These are phyloP conservation scores for Chlorella sorokiniana DNA, from an alignment of 139 green algal genomes.

Conservation along the genomic window DNA sequence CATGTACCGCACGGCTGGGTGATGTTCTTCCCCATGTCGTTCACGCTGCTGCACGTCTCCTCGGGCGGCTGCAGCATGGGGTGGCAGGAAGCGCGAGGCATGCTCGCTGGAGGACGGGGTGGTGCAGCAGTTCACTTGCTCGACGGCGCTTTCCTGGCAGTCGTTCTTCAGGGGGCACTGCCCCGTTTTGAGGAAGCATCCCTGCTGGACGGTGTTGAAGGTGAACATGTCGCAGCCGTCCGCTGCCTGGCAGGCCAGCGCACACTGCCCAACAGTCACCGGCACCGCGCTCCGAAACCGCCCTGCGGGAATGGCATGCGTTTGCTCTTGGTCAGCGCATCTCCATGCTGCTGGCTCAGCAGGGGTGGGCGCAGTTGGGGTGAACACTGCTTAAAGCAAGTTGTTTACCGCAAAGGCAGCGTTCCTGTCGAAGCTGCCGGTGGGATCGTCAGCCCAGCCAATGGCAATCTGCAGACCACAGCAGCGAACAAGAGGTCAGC, in stretches of 20 bases:
- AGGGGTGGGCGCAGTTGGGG: background rate
- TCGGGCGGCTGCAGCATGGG: background rate
- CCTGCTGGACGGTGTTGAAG: slow-evolving; percentile 41
- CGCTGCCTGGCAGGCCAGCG: slow-evolving; percentile 40
- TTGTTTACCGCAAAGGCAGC: background rate
- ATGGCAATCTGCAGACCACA: background rate
- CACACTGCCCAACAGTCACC: slow-evolving; percentile 30
- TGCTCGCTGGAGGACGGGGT: background rate
- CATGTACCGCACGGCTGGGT: background rate
- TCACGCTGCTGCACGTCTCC: background rate
- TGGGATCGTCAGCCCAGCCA: slow-evolving; percentile 27
- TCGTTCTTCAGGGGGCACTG: slow-evolving; percentile 33
- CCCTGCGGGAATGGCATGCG: slow-evolving; percentile 18
- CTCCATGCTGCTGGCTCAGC: background rate
- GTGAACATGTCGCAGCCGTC: slow-evolving; percentile 37
- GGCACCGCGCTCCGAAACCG: slow-evolving; percentile 32
- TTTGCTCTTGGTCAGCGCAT: background rate
- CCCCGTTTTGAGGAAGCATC: slow-evolving; percentile 49
- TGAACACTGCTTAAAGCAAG: background rate
- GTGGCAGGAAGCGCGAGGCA: background rate
- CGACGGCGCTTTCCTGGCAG: slow-evolving; percentile 5
- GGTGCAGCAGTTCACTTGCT: background rate
- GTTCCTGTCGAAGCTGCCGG: slow-evolving; percentile 22
- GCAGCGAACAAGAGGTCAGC: background rate
- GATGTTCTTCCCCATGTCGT: slow-evolving; percentile 27